Conservation (phyloP, 768 basidiomycete species). For the Hericium erinaceus region DNA sequence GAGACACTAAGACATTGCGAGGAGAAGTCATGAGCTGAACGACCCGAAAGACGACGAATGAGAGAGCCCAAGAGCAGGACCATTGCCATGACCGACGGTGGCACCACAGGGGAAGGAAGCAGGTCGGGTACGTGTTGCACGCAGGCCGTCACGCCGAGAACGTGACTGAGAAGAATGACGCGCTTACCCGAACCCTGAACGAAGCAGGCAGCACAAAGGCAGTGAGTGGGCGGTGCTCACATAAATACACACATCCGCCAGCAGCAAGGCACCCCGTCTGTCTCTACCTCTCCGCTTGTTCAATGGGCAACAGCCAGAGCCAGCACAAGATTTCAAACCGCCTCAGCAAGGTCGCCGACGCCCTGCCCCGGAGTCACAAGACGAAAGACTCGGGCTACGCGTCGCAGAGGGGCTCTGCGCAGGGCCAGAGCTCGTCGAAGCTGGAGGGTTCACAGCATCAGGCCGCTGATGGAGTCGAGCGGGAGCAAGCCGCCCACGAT, state of each 20-base stretch:
- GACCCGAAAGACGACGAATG: no score
- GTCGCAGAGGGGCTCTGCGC: constrained; percentile 9
- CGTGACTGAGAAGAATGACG: no score
- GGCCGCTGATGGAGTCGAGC: neutral
- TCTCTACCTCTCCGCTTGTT: neutral
- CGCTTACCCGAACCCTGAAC: neutral
- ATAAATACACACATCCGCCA: neutral
- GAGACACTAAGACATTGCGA: no score
- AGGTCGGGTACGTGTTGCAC: no score
- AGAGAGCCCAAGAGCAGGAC: no score
- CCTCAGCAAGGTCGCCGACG: neutral
- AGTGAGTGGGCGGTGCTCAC: neutral
- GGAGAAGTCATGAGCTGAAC: no score
- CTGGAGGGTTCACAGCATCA: neutral
- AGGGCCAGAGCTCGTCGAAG: constrained; percentile 2
- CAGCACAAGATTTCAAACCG: constrained; percentile 1
- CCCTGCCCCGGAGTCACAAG: neutral
- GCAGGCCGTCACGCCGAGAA: no score
- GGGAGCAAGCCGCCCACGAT: neutral
- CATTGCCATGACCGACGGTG: no score
- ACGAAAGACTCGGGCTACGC: constrained; percentile 10
- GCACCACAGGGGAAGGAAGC: no score
- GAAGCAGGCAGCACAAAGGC: neutral
- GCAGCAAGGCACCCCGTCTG: neutral
- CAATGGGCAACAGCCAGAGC: constrained; percentile 13